Evolutionary conservation across 495 filamentous ascomycete genomes (phyloP).

Genomic region (Penicillium taxi): DNA sequence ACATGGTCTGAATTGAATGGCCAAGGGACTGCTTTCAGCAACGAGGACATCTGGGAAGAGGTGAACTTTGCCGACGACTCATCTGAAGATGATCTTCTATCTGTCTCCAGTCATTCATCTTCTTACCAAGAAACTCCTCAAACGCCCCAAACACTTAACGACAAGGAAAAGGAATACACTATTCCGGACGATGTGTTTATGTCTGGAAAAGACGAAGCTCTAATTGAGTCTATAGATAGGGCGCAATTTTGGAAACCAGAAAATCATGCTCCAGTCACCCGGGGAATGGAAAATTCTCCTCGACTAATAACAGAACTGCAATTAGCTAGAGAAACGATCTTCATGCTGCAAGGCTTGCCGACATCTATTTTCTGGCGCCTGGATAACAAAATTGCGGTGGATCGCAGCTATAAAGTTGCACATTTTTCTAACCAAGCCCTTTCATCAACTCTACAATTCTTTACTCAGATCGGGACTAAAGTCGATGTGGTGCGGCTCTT

Average conservation of each 20-base stretch:
- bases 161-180: constrained; percentile 29
- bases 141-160: constrained; percentile 11
- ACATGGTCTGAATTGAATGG: constrained; percentile 70
- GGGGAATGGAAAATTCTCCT: constrained; percentile 26
- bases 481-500: constrained; percentile 44
- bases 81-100: constrained; percentile 47
- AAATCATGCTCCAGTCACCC: constrained; percentile 16
- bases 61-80: constrained; percentile 63
- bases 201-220: constrained; percentile 26
- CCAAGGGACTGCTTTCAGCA: constrained; percentile 61
- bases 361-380: constrained; percentile 57
- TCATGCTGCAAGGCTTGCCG: constrained; percentile 74
- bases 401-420: constrained; percentile 29
- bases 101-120: constrained; percentile 25
- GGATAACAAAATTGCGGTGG: constrained; percentile 33
- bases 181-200: constrained; percentile 33
- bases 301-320: constrained; percentile 63
- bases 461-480: constrained; percentile 39
- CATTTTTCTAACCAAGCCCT: constrained; percentile 34
- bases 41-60: constrained; percentile 68
- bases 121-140: constrained; percentile 16
- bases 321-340: constrained; percentile 66
- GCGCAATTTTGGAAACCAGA: constrained; percentile 58
- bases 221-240: constrained; percentile 44
- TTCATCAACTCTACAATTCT: constrained; percentile 31